A percentile compares a stretch with the other conserved stretches of the same genome.
These are phyloP conservation scores for Fragaria nilgerrensis DNA, from an alignment of 306 rosid genomes.

Conservation along the genomic window DNA sequence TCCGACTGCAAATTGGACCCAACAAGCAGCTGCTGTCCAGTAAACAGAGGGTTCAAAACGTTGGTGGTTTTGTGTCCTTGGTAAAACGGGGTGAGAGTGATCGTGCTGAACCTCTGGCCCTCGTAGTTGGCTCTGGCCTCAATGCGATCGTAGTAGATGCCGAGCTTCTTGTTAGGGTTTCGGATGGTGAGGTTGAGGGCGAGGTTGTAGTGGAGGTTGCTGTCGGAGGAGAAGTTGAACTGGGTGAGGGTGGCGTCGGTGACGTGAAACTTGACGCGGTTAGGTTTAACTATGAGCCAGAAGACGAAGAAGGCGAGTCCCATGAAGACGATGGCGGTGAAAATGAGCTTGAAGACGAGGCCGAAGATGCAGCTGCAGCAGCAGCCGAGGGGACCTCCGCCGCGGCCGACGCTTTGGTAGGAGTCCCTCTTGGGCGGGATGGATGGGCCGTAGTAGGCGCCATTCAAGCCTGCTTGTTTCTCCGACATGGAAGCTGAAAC, in stretches of 20 bases:
- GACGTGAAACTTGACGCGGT: conserved; percentile 43
- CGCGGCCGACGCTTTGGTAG: conserved; percentile 36
- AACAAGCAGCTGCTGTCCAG: conserved; percentile 35
- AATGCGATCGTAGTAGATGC: conserved; percentile 63
- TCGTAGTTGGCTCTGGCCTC: conserved; percentile 48
- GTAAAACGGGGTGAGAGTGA: conserved; percentile 35
- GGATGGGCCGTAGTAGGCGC: conserved; percentile 83
- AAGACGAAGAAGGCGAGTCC: conserved; percentile 40
- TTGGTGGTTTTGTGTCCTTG: conserved; percentile 67
- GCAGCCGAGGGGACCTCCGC: conserved; percentile 34
- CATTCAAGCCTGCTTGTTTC: conserved; percentile 51
- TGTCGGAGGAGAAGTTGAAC: conserved; percentile 37
- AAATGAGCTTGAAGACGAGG: conserved; percentile 36
- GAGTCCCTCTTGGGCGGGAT: conserved; percentile 50
- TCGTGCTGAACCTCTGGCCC: conserved; percentile 33
- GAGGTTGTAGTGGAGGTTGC: conserved; percentile 33
- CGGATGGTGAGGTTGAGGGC: conserved; percentile 41
- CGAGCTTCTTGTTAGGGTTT: conserved; percentile 67
- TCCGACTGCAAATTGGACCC: conserved; percentile 22
- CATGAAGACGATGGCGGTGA: conserved; percentile 24
- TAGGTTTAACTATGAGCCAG: conserved; percentile 52
- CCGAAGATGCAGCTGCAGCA: conserved; percentile 47
- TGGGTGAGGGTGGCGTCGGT: conserved; percentile 52
- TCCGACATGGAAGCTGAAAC: conserved; percentile 39
- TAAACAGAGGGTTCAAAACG: conserved; percentile 31